Percentiles rank a stretch among this genome's conserved stretches.
These are phyloP conservation scores for Oryza rufipogon DNA, from an alignment of 176 grass and related monocot genomes.

Conservation along the genomic window DNA sequence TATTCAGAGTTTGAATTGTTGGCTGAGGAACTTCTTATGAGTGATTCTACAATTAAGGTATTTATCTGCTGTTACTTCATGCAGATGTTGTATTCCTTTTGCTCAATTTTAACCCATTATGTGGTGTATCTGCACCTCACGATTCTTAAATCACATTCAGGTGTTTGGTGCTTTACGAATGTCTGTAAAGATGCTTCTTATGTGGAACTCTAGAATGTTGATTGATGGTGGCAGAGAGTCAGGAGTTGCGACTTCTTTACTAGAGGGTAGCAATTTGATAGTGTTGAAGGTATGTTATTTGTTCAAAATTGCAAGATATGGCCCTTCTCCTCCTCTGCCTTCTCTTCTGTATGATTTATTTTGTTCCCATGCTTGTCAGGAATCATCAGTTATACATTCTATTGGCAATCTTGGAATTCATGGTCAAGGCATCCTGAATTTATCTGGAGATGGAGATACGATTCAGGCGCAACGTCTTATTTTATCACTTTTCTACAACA, in stretches of 20 bases:
- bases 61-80: conserved; percentile 36
- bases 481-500: conserved; percentile 96
- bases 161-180: conserved; percentile 93
- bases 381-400: conserved; percentile 88
- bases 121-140: conserved; percentile 24
- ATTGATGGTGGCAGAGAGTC: conserved; percentile 75
- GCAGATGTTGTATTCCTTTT: conserved; percentile 17
- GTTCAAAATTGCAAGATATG: conserved; percentile 41
- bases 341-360: conserved; percentile 38
- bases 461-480: conserved; percentile 94
- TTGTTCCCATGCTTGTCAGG: conserved; percentile 58
- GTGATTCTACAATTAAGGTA: conserved; percentile 92
- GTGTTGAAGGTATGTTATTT: conserved; percentile 77
- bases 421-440: conserved; percentile 93
- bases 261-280: conserved; percentile 98
- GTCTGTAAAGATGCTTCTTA: conserved; percentile 99
- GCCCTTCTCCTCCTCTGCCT: background rate
- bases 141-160: conserved; percentile 51
- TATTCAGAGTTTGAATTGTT: conserved; percentile 93
- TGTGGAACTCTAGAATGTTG: conserved; percentile 90
- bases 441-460: conserved; percentile 84
- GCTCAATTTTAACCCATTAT: conserved; percentile 9
- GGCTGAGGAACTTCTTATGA: conserved; percentile 99
- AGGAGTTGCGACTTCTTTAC: conserved; percentile 68
- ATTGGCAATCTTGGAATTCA: conserved; percentile 97